Base-by-base conservation (phyloP, 768 basidiomycete genomes). In the Chalciporus sphaerocephalus region DNA sequence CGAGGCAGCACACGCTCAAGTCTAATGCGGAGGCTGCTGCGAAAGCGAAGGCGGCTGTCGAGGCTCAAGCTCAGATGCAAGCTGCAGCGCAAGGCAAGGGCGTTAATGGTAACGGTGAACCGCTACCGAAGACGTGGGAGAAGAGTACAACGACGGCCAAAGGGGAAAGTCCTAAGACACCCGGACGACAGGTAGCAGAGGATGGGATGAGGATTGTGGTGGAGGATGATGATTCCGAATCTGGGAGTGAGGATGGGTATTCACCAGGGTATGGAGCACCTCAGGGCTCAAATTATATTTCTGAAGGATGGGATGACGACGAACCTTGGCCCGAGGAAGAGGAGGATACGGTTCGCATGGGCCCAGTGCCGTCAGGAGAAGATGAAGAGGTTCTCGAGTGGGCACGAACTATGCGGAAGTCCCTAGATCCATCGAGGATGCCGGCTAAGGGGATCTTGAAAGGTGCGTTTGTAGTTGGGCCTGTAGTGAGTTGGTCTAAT, bases 381-480 rank as follows among this genome's bases (percentile, higher is more conserved):
- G 80, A 76, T 12, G 73, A 72, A 20, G 80, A 80, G 27, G 76
- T 79, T 46, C 85, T 87, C 57, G 81, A 86, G 17, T 92, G 90
- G 90, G 89, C 86, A 34, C 71, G 79, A 25, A 75, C 83, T 51
- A 57, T 92, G 47, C 79, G 91, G 55, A 68, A 87, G 56, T 85
- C 85, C 61, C 55, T 85, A 21, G 85, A 94, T 72, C 70, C 79
- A 66, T 69, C 74, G 30, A 70, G 78, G 54, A 57, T 69, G 52
- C 92, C 91, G 3, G 69, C 80, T 22, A 89, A 76, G 65, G 92
- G 95, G 17, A 97, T 99, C 46, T 69, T 99, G 51, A 99, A 97
- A 66, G 62, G 84, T 79, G 36, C 23, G 60, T 49, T 4, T 18
- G 18, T 53, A 37, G 6, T 17, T 4, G 22, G 35, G 22, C 24